Conservation (phyloP, 495 filamentous ascomycete genomes). For the Penicillium pancosmium region DNA sequence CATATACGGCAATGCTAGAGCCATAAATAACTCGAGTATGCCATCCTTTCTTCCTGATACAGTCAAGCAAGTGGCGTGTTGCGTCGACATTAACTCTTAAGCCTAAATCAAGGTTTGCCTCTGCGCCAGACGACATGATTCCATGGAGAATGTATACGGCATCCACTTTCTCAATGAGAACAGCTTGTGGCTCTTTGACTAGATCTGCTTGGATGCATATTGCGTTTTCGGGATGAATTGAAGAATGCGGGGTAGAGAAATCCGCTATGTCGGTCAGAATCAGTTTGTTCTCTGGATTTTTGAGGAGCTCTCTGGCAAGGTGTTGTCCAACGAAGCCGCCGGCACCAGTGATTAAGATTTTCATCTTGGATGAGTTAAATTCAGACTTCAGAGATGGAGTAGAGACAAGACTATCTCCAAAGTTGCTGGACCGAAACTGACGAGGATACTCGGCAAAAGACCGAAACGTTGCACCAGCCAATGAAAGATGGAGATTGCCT, state of each 20-base stretch:
- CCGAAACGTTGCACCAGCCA: too few relatives aligned
- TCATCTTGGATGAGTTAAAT: neutral
- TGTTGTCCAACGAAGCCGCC: neutral
- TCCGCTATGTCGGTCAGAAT: neutral
- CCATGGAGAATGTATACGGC: neutral
- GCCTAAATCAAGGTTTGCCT: neutral
- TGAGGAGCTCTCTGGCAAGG: neutral
- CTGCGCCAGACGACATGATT: neutral
- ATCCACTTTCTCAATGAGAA: neutral
- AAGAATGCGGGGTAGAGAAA: neutral
- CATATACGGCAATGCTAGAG: neutral
- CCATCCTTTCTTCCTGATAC: neutral
- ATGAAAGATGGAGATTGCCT: too few relatives aligned
- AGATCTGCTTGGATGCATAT: neutral
- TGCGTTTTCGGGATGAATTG: neutral
- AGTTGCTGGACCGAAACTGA: too few relatives aligned
- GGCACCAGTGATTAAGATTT: neutral
- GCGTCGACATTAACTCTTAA: neutral
- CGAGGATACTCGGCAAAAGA: too few relatives aligned
- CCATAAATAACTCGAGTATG: neutral
- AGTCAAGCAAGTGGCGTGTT: neutral
- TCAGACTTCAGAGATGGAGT: too few relatives aligned
- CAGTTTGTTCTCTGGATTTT: neutral
- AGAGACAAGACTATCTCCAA: too few relatives aligned
- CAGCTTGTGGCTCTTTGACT: neutral